phyloP scores from a whole-genome alignment of 1,139 yeast species.

The Geotrichum klebahnii region DNA sequence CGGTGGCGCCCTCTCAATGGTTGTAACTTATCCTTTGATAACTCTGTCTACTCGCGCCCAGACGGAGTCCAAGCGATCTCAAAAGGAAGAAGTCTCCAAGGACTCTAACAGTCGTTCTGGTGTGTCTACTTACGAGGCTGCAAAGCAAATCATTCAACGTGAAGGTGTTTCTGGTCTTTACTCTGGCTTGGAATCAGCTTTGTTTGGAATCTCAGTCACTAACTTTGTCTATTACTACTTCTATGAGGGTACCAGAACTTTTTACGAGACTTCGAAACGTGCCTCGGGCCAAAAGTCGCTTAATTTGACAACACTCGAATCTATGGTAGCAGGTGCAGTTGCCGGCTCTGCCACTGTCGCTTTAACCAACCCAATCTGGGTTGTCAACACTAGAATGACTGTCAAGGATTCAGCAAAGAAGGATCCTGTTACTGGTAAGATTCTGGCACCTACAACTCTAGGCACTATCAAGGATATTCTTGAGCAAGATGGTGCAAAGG shows the following conservation, averaged over 20 bases:
- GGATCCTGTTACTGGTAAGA: slow-evolving; percentile 37
- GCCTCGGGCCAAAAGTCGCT: slow-evolving; percentile 22
- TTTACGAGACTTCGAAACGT: slow-evolving; percentile 45
- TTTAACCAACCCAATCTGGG: slow-evolving; percentile 94
- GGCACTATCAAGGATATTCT: slow-evolving; percentile 58
- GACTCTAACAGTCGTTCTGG: too few relatives aligned
- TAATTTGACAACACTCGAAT: slow-evolving; percentile 54
- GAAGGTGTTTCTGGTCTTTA: slow-evolving; percentile 74
- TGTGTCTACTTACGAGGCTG: slow-evolving; percentile 39
- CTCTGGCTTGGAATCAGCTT: slow-evolving; percentile 82
- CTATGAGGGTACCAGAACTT: slow-evolving; percentile 65
- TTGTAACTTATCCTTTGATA: slow-evolving; percentile 79
- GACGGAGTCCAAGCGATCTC: slow-evolving; percentile 49
- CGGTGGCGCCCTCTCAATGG: slow-evolving; percentile 85
- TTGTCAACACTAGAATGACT: slow-evolving; percentile 85
- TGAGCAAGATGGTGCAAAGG: slow-evolving; percentile 63
- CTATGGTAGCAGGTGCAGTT: slow-evolving; percentile 73
- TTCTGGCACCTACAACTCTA: slow-evolving; percentile 40
- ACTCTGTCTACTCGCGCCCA: slow-evolving; percentile 83
- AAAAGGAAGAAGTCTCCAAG: slow-evolving; percentile 31
- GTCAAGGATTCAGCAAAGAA: slow-evolving; percentile 44
- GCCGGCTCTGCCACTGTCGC: slow-evolving; percentile 86
- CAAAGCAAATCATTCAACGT: slow-evolving; percentile 49
- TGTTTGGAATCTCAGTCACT: slow-evolving; percentile 79
- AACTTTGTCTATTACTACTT: slow-evolving; percentile 88